Conservation (phyloP, 2,329 filamentous ascomycete species). For the Bipolaris gigantea region DNA sequence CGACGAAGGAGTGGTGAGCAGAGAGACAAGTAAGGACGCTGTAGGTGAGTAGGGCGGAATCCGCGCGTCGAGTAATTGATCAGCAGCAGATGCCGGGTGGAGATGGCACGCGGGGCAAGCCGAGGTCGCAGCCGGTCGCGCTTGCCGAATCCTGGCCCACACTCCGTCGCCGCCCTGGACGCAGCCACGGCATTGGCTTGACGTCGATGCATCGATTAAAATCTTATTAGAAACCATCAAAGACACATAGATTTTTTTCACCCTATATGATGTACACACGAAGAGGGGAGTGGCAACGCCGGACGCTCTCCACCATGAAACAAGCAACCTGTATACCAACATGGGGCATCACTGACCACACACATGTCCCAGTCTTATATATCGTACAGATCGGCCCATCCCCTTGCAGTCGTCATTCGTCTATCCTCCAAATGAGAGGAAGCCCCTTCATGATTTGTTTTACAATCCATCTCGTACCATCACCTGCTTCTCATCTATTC, state of each 20-base stretch:
- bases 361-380: slow-evolving; percentile 16
- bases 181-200: background rate
- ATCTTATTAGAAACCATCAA: slow-evolving; percentile 13
- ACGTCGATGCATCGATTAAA: background rate
- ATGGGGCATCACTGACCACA: slow-evolving; percentile 26
- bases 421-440: background rate
- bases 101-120: slow-evolving; percentile 20
- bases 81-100: slow-evolving; percentile 27
- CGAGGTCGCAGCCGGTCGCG: slow-evolving; percentile 15
- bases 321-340: slow-evolving; percentile 29
- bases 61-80: slow-evolving; percentile 22
- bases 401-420: background rate
- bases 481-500: slow-evolving; percentile 9
- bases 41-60: slow-evolving; percentile 2
- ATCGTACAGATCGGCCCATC: slow-evolving; percentile 8
- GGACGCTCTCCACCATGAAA: slow-evolving; percentile 37
- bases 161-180: background rate
- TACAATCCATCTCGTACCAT: background rate
- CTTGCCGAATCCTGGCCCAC: slow-evolving; percentile 2
- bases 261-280: slow-evolving; percentile 20
- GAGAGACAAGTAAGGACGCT: slow-evolving; percentile 6
- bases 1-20: slow-evolving; percentile 2
- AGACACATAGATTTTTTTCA: slow-evolving; percentile 2
- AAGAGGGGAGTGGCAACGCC: slow-evolving; percentile 34
- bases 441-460: background rate